phyloP scores from a whole-genome alignment of 225 moss, liverwort and hornwort genomes.

The Polytrichum commune region DNA sequence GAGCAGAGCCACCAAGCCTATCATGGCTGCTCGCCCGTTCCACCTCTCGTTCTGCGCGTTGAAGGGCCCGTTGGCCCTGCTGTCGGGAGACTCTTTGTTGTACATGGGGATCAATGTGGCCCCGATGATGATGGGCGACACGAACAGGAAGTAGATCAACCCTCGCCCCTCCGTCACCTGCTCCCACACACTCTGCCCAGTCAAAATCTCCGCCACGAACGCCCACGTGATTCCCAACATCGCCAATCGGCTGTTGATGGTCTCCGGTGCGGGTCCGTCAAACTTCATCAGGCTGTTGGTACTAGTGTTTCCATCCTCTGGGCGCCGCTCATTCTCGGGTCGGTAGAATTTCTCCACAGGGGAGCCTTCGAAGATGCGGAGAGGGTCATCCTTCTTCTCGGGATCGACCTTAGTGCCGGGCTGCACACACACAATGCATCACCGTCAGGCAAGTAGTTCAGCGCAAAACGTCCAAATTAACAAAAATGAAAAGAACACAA shows the following conservation, averaged over 20 bases:
- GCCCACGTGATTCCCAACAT: constrained; percentile 65
- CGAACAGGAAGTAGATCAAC: no score
- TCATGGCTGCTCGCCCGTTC: constrained; percentile 34
- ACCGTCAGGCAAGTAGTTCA: neutral
- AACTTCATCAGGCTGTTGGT: neutral
- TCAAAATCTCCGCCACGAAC: constrained; percentile 24
- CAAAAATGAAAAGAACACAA: neutral
- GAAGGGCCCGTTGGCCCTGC: no score
- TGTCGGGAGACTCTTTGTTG: no score
- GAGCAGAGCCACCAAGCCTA: constrained; percentile 48
- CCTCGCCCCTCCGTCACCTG: no score
- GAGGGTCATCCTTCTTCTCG: constrained; percentile 35
- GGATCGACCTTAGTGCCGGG: constrained; percentile 53
- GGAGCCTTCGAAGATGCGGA: constrained; percentile 31
- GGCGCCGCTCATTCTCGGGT: constrained; percentile 63
- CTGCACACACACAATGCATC: constrained; percentile 20
- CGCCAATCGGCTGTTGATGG: constrained; percentile 54
- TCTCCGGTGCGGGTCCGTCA: neutral
- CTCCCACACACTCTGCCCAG: constrained; percentile 26
- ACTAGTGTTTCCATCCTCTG: constrained; percentile 57
- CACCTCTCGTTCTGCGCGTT: no score
- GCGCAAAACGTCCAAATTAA: neutral
- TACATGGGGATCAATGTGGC: no score
- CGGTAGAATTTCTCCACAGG: constrained; percentile 60
- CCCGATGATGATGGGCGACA: no score